These are phyloP conservation scores for Phialocephala sp. DNA, from an alignment of 2,329 filamentous ascomycete genomes.

Conservation along the genomic window DNA sequence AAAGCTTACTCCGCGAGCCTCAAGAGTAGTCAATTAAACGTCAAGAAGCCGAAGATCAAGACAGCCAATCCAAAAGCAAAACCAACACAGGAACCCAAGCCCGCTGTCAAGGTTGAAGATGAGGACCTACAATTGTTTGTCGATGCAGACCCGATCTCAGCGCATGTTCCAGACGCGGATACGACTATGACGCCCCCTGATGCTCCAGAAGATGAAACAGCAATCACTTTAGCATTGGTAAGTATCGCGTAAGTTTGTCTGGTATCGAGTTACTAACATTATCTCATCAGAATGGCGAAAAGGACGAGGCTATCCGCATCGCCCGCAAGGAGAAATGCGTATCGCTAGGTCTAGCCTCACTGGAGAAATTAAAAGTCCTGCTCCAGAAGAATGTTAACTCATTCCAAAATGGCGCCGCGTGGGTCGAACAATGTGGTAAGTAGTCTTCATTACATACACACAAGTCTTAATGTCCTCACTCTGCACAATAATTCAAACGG, in stretches of 20 bases:
- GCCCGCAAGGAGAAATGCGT: background rate
- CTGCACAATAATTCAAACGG: background rate
- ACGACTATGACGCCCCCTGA: background rate
- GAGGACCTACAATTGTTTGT: background rate
- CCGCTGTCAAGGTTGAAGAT: background rate
- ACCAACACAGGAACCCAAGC: background rate
- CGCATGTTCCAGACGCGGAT: background rate
- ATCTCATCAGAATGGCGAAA: background rate
- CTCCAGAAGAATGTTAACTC: background rate
- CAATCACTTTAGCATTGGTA: background rate
- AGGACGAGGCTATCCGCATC: conserved; percentile 1
- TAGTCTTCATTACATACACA: background rate
- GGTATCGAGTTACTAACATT: background rate
- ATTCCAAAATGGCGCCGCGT: background rate
- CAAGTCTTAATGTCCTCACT: background rate
- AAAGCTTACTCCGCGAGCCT: background rate
- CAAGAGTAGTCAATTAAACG: background rate
- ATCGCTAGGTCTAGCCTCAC: background rate
- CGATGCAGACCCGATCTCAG: background rate
- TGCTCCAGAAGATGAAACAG: background rate
- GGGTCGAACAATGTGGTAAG: conserved; percentile 9
- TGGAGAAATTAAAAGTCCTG: background rate
- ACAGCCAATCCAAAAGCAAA: background rate
- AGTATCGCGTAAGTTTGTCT: background rate
- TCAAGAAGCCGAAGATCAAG: background rate